phyloP scores from a whole-genome alignment of 441 rosid genomes.

The Cnidoscolus chayamansa region DNA sequence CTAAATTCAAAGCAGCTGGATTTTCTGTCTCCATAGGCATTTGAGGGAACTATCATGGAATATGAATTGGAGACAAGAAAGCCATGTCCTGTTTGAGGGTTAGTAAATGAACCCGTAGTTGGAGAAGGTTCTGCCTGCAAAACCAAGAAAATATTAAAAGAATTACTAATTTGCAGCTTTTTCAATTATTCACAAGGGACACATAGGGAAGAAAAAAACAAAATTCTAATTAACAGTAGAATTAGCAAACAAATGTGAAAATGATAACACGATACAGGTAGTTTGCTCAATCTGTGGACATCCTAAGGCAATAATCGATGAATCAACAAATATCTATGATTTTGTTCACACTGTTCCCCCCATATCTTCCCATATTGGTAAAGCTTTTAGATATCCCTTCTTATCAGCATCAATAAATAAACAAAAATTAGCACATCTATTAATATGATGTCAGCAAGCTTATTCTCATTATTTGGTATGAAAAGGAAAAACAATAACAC shows the following conservation, averaged over 20 bases:
- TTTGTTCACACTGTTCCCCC: conserved; percentile 12
- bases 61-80: conserved; percentile 38
- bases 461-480: conserved; percentile 16
- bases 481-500: conserved; percentile 13
- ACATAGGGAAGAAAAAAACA: not conserved
- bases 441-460: conserved; percentile 22
- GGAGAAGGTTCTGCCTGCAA: conserved; percentile 89
- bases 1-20: conserved; percentile 67
- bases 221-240: conserved; percentile 3
- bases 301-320: conserved; percentile 8
- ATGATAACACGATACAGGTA: conserved; percentile 18
- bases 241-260: conserved; percentile 10
- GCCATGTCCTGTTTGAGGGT: conserved; percentile 49
- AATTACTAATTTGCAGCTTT: not conserved
- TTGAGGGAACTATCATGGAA: conserved; percentile 38
- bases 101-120: conserved; percentile 78
- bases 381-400: conserved; percentile 21
- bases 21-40: conserved; percentile 38
- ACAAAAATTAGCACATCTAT: conserved; percentile 14
- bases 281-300: conserved; percentile 7
- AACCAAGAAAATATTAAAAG: conserved; percentile 24
- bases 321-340: conserved; percentile 13
- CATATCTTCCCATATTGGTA: conserved; percentile 1
- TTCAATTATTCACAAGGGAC: not conserved
- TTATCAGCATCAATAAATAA: conserved; percentile 21